Conservation (phyloP, 495 filamentous ascomycete species). For the Cercophora scortea region DNA sequence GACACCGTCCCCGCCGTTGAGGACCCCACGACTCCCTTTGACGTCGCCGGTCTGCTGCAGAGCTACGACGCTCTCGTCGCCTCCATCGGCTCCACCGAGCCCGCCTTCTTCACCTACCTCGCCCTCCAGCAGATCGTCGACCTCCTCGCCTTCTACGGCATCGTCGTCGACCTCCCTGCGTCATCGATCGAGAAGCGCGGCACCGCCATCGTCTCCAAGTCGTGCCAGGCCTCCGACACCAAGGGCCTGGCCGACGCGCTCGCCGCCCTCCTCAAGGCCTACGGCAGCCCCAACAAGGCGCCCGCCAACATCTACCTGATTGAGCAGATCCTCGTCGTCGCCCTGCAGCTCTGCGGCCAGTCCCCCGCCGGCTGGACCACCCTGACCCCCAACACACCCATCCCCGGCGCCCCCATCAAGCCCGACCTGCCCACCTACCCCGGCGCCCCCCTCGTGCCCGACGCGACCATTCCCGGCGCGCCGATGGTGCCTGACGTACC, state of each 20-base stretch:
- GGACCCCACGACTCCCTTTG: constrained; percentile 1
- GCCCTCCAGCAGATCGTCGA: constrained; percentile 20
- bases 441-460: too few relatives aligned
- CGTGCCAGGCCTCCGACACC: constrained; percentile 12
- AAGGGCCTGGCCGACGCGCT: constrained; percentile 12
- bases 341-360: constrained; percentile 16
- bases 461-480: too few relatives aligned
- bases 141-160: constrained; percentile 20
- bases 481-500: not conserved
- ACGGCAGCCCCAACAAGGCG: constrained; percentile 12
- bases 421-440: too few relatives aligned
- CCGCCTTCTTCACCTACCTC: constrained; percentile 17
- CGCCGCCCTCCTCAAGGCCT: constrained; percentile 8
- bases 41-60: constrained; percentile 12
- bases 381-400: constrained; percentile 18
- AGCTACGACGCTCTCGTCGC: constrained; percentile 9
- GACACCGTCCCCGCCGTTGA: not conserved
- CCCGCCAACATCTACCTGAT: constrained; percentile 12
- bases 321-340: constrained; percentile 16
- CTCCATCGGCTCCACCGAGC: constrained; percentile 2
- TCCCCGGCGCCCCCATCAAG: constrained; percentile 19
- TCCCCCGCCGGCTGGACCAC: constrained; percentile 14
- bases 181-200: constrained; percentile 17
- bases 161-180: constrained; percentile 4
- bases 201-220: constrained; percentile 14